A percentile compares a stretch with the other conserved stretches of the same genome.
These are phyloP conservation scores for Colletotrichum phormii DNA, from an alignment of 2,329 filamentous ascomycete genomes.

Conservation along the genomic window DNA sequence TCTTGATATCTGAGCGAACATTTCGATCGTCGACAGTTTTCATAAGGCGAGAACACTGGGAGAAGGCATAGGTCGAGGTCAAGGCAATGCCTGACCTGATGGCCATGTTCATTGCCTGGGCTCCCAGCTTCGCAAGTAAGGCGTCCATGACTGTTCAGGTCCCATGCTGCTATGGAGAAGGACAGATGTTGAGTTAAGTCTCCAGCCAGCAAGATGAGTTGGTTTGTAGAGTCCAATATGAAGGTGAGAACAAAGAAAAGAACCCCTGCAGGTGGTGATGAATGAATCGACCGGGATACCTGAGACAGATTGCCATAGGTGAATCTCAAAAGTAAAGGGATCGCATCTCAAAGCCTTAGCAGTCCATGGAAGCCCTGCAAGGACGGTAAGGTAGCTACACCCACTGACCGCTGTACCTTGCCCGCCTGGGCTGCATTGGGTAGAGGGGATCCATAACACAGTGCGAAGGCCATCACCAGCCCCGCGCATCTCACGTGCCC, in stretches of 20 bases:
- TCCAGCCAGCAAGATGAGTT: slow-evolving; percentile 1
- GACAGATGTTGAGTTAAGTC: not conserved
- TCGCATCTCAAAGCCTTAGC: slow-evolving; percentile 7
- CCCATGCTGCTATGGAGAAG: slow-evolving; percentile 21
- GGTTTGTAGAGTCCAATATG: not conserved
- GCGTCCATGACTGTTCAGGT: slow-evolving; percentile 73
- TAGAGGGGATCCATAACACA: slow-evolving; percentile 10
- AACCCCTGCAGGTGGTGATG: not conserved
- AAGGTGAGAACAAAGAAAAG: not conserved
- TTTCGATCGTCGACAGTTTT: slow-evolving; percentile 80
- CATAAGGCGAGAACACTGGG: slow-evolving; percentile 82
- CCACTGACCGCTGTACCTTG: not conserved
- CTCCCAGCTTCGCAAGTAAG: slow-evolving; percentile 63
- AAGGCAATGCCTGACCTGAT: slow-evolving; percentile 88
- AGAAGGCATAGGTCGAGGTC: slow-evolving; percentile 86
- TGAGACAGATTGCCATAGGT: slow-evolving; percentile 29
- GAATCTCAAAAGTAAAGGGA: not conserved
- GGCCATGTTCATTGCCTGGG: slow-evolving; percentile 91
- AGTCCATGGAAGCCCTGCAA: slow-evolving; percentile 12
- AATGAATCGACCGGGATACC: slow-evolving; percentile 16
- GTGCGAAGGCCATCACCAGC: not conserved
- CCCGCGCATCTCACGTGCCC: slow-evolving; percentile 6
- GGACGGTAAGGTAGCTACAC: not conserved
- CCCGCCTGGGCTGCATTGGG: slow-evolving; percentile 19
- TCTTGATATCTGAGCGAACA: slow-evolving; percentile 74